Evolutionary conservation across 2,329 filamentous ascomycete species (phyloP).

Genomic region (Aureobasidium sp.): DNA sequence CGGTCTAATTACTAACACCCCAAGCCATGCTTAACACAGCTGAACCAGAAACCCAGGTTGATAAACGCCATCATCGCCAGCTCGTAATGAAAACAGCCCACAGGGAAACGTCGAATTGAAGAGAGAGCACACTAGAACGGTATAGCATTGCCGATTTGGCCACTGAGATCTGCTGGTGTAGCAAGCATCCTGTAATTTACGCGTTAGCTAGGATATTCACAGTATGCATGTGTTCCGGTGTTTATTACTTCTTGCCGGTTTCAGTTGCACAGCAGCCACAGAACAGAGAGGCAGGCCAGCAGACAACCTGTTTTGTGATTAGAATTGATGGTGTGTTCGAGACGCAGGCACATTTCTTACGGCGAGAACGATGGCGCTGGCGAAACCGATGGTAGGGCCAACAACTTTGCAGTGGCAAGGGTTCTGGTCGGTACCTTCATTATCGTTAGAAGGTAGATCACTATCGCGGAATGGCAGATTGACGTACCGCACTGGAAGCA

Average conservation of each 20-base stretch:
- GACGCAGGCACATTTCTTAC: conserved; percentile 8
- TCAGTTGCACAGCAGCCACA: conserved; percentile 30
- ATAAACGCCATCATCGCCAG: background rate
- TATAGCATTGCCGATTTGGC: conserved; percentile 24
- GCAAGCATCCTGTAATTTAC: conserved; percentile 26
- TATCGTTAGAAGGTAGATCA: background rate
- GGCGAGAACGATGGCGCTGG: conserved; percentile 25
- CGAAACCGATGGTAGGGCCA: conserved; percentile 29
- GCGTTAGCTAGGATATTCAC: background rate
- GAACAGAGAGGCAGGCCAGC: conserved; percentile 29
- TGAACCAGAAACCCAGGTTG: background rate
- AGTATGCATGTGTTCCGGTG: background rate
- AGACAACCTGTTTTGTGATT: conserved; percentile 20
- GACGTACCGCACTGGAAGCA: conserved; percentile 29
- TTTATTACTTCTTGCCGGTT: conserved; percentile 23
- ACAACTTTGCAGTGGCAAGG: conserved; percentile 31
- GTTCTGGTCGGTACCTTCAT: conserved; percentile 23
- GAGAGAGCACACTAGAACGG: conserved; percentile 20
- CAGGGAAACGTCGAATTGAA: background rate
- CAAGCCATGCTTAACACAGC: background rate
- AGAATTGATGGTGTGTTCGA: background rate
- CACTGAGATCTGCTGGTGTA: conserved; percentile 25
- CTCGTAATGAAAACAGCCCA: background rate
- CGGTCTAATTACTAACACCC: background rate
- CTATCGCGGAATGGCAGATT: background rate